phyloP scores from a whole-genome alignment of 2,329 filamentous ascomycete genomes.

The Grosmannia clavigera region DNA sequence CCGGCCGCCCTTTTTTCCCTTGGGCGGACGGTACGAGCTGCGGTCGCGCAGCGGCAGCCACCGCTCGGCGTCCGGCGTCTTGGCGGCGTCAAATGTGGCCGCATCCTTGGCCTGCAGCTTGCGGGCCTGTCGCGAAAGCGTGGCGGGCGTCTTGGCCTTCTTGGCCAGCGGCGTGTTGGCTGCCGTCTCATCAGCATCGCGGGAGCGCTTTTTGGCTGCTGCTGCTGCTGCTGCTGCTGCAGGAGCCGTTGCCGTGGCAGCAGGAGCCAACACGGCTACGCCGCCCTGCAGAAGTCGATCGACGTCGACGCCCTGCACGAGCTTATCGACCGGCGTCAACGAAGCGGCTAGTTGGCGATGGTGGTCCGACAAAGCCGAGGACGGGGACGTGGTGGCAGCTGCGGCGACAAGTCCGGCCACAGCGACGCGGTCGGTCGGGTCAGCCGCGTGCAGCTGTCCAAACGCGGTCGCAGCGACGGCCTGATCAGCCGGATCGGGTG shows the following conservation, averaged over 20 bases:
- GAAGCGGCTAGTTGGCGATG: conserved; percentile 16
- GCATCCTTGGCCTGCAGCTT: conserved; percentile 16
- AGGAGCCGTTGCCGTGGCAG: conserved; percentile 28
- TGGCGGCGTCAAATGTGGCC: conserved; percentile 52
- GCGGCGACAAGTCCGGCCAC: conserved; percentile 71
- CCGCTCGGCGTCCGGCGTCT: conserved; percentile 76
- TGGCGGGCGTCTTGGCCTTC: conserved; percentile 17
- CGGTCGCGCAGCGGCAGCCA: conserved; percentile 88
- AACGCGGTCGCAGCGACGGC: conserved; percentile 68
- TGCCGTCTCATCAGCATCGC: conserved; percentile 1
- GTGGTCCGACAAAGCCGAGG: neutral
- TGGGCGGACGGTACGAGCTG: conserved; percentile 79
- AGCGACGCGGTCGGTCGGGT: conserved; percentile 56
- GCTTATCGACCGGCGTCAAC: conserved; percentile 33
- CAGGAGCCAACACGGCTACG: conserved; percentile 37
- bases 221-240: conserved; percentile 26
- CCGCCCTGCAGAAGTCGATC: conserved; percentile 53
- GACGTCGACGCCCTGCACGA: conserved; percentile 49
- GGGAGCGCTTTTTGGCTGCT: conserved; percentile 12
- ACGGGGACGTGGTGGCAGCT: conserved; percentile 24
- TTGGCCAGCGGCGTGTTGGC: conserved; percentile 2
- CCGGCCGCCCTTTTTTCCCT: conserved; percentile 83
- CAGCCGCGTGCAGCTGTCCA: conserved; percentile 51
- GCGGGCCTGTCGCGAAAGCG: conserved; percentile 35
- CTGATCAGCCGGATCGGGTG: conserved; percentile 55